A percentile compares a stretch with the other conserved stretches of the same genome.
These are phyloP conservation scores for Suillus placidus DNA, from an alignment of 768 basidiomycete species.

Conservation along the genomic window DNA sequence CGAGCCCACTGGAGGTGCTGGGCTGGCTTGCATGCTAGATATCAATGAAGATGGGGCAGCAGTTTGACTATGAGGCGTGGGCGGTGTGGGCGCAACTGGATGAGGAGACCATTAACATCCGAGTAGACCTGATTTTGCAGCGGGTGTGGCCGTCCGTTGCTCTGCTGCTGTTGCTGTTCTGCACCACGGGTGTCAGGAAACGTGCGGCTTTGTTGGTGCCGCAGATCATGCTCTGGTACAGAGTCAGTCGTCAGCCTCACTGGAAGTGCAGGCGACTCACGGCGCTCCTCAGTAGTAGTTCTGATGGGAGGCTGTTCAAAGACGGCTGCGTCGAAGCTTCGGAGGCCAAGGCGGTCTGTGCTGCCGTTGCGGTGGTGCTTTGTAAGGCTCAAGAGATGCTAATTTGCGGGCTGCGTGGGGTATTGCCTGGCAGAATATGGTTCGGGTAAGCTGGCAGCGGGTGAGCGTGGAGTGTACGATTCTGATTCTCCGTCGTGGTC, in stretches of 20 bases:
- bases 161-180: slow-evolving; percentile 22
- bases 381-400: slow-evolving; percentile 41
- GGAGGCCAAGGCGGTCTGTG: slow-evolving; percentile 60
- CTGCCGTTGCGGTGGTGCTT: slow-evolving; percentile 58
- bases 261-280: slow-evolving; percentile 27
- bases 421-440: slow-evolving; percentile 36
- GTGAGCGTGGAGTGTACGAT: slow-evolving; percentile 69
- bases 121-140: slow-evolving; percentile 45
- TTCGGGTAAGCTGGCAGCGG: slow-evolving; percentile 61
- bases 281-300: slow-evolving; percentile 29
- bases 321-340: slow-evolving; percentile 58
- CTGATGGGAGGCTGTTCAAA: slow-evolving; percentile 45
- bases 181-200: slow-evolving; percentile 22
- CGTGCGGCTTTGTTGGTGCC: slow-evolving; percentile 24
- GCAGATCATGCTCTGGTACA: slow-evolving; percentile 21
- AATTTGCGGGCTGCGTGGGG: slow-evolving; percentile 31
- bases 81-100: slow-evolving; percentile 76
- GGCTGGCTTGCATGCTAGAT: slow-evolving; percentile 55
- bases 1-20: slow-evolving; percentile 63
- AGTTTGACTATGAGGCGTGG: slow-evolving; percentile 76
- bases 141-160: slow-evolving; percentile 40
- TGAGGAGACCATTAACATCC: slow-evolving; percentile 65
- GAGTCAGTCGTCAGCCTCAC: slow-evolving; percentile 20
- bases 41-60: slow-evolving; percentile 70
- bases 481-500: slow-evolving; percentile 53